Conservation (phyloP, 805 yeast species). For the Saccharomycopsis sp. region DNA sequence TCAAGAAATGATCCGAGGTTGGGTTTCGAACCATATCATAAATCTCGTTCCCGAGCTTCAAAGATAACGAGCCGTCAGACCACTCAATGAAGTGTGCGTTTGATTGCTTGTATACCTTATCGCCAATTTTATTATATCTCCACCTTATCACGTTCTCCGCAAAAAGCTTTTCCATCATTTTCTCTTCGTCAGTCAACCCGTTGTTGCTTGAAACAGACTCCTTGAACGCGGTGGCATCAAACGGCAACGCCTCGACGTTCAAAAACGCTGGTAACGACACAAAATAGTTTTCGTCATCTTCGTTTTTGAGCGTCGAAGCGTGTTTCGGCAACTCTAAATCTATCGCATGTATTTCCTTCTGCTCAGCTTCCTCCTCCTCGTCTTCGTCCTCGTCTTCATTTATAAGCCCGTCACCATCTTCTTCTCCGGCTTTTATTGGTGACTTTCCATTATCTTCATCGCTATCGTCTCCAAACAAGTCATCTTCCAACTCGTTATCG, state of each 20-base stretch:
- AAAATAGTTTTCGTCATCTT: conserved; percentile 33
- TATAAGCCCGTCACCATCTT: conserved; percentile 19
- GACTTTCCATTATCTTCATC: conserved; percentile 22
- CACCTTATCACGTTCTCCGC: conserved; percentile 88
- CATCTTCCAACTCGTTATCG: conserved; percentile 35
- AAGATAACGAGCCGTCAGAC: conserved; percentile 86
- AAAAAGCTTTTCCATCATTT: conserved; percentile 55
- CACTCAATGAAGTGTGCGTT: conserved; percentile 88
- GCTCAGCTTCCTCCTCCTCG: conserved; percentile 30
- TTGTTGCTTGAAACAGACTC: conserved; percentile 38
- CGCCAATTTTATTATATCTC: conserved; percentile 76
- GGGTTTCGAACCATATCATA: conserved; percentile 70
- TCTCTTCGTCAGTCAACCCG: conserved; percentile 39
- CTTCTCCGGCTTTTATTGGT: conserved; percentile 15
- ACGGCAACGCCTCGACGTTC: conserved; percentile 78
- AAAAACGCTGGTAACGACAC: conserved; percentile 79
- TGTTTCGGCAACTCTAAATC: conserved; percentile 35
- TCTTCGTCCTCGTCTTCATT: conserved; percentile 29
- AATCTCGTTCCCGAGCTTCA: conserved; percentile 81
- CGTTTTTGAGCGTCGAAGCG: conserved; percentile 41
- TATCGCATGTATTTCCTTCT: conserved; percentile 17
- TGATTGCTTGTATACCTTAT: conserved; percentile 68
- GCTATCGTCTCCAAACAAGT: conserved; percentile 37
- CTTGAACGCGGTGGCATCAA: conserved; percentile 66
- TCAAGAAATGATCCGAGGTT: conserved; percentile 63